These are phyloP conservation scores for Hyaloscypha finlandica DNA, from an alignment of 495 filamentous ascomycete species.

Conservation along the genomic window DNA sequence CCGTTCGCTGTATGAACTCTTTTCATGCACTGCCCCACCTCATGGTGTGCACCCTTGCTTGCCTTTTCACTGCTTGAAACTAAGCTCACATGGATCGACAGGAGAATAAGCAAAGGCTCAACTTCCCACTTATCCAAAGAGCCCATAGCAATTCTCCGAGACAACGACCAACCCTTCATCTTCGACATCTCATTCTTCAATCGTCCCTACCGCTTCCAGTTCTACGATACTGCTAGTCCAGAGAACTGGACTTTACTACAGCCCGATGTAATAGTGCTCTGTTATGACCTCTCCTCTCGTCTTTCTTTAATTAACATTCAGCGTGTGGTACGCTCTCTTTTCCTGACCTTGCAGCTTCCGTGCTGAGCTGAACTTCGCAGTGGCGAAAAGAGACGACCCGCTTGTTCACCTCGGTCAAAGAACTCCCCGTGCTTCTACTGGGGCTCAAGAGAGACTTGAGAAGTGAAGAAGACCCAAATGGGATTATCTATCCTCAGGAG, in stretches of 20 bases:
- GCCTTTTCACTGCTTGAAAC: constrained; percentile 14
- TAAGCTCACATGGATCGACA: constrained; percentile 24
- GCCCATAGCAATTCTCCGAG: constrained; percentile 60
- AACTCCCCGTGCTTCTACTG: constrained; percentile 71
- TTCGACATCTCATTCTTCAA: constrained; percentile 73
- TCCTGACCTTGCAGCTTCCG: neutral
- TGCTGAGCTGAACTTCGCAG: constrained; percentile 33
- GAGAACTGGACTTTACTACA: constrained; percentile 71
- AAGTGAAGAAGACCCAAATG: constrained; percentile 60
- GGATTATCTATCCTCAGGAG: constrained; percentile 72
- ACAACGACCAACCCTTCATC: constrained; percentile 80
- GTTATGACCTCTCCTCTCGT: constrained; percentile 77
- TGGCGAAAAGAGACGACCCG: constrained; percentile 70
- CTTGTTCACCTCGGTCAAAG: constrained; percentile 60
- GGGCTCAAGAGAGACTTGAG: constrained; percentile 83
- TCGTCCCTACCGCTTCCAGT: constrained; percentile 68
- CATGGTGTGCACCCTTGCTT: constrained; percentile 10
- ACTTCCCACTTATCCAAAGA: constrained; percentile 32
- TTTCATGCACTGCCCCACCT: neutral
- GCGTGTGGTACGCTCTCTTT: constrained; percentile 47
- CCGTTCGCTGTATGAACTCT: neutral
- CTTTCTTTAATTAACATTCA: constrained; percentile 63
- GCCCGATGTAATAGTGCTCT: constrained; percentile 75
- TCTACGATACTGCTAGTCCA: constrained; percentile 78
- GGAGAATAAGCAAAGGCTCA: constrained; percentile 50